Base-by-base conservation (phyloP, 2,329 filamentous ascomycete genomes). In the Neofusicoccum kwambonambiense region DNA sequence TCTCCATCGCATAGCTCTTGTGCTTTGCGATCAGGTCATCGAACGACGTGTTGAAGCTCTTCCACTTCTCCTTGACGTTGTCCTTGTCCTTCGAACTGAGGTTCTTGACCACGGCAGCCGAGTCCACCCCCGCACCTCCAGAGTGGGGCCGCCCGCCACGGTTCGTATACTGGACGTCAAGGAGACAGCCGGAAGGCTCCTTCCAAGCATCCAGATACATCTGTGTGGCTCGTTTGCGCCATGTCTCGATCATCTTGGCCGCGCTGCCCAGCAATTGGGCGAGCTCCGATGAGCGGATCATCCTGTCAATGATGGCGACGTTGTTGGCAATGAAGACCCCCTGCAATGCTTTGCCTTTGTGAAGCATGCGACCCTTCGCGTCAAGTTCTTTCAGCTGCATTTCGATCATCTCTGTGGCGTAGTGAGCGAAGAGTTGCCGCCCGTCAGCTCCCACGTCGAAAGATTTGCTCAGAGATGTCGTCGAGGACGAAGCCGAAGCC, bases 61-160 rank as follows among this genome's bases (percentile, higher is more conserved):
- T 88, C 78, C 97, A 99, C 78, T 98, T 98, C 77, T 92, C 89
- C 79, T 99, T 99, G 79, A 98, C 96, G 65, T 89, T 89, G 75
- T 99, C 95, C 77, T 94, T 96, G 74, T 99, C 95, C 76, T 97
- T 97, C 72, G 89, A 92, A 51, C 86, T 88, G 3, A 98, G 82
- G 0, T 86, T 86, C 77, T 96, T 97, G 66, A 98, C 83, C 65
- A 97, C 90, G 0, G 90, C 90, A 15, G 89, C 88, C 2, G 91
- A 95, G 76, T 97, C 93, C 52, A 89, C 49, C 4, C 68, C 69
- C 35, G 78, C 77, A 9, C 77, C 75, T n/a, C 86, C 87, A 31
- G 87, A 87, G 70, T 80, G 65, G 13, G 93, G 92, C 17, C 93
- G 88, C 58, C 87, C 79, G 56, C 78, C 78, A 42, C 92, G 89